These are phyloP conservation scores for Xylaria hypoxylon DNA, from an alignment of 2,329 filamentous ascomycete genomes.

Conservation along the genomic window DNA sequence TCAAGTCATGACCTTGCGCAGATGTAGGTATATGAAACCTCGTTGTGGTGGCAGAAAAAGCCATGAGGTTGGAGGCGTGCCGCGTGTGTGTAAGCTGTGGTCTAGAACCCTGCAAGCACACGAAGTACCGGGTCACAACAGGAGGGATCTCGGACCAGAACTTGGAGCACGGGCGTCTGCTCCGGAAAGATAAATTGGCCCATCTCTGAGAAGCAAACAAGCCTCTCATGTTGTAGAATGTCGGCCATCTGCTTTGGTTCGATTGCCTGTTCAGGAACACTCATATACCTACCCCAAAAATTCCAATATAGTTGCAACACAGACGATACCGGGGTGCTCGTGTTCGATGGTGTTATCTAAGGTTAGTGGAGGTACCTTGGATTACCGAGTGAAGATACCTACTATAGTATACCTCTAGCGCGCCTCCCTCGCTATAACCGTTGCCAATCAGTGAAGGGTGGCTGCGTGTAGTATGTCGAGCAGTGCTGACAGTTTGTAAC, in stretches of 20 bases:
- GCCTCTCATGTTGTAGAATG: neutral
- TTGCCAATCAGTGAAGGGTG: conserved; percentile 27
- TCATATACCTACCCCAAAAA: neutral
- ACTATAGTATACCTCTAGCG: neutral
- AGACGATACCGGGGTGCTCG: conserved; percentile 4
- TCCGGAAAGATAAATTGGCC: conserved; percentile 26
- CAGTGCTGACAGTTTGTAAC: conserved; percentile 15
- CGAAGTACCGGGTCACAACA: conserved; percentile 26
- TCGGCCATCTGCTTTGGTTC: conserved; percentile 3
- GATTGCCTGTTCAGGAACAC: conserved; percentile 22
- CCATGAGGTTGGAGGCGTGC: neutral
- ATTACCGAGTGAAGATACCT: neutral
- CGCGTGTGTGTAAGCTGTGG: neutral
- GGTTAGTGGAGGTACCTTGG: too few species aligned
- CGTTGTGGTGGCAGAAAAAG: neutral
- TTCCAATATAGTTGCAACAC: conserved; percentile 10
- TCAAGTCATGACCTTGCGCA: neutral
- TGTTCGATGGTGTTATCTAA: conserved; percentile 15
- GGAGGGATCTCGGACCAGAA: conserved; percentile 25
- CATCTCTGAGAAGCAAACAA: conserved; percentile 29
- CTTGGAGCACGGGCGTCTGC: conserved; percentile 24
- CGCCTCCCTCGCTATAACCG: conserved; percentile 15
- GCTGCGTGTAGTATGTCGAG: conserved; percentile 8
- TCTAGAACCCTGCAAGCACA: conserved; percentile 5
- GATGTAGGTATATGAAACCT: conserved; percentile 18